phyloP scores from a whole-genome alignment of 164 flowering plant genomes.

The Piper longum region DNA sequence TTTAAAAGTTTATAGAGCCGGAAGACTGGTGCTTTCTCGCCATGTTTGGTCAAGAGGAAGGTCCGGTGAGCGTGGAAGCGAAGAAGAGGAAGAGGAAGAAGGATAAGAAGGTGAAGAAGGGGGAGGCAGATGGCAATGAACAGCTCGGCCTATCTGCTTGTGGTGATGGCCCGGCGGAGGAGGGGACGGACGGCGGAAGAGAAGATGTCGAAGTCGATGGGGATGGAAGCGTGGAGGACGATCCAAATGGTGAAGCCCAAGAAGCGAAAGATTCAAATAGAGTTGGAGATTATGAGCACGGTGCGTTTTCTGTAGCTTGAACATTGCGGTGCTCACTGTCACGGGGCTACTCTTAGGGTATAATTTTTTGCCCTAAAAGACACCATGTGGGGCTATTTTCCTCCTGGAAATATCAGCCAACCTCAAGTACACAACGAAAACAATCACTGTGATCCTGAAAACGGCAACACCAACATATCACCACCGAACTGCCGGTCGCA shows the following conservation, averaged over 20 bases:
- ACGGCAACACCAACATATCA: too few relatives aligned
- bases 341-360: too few relatives aligned
- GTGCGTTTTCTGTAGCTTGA: conserved; percentile 35
- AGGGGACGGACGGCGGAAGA: neutral
- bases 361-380: too few relatives aligned
- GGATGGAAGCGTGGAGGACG: neutral
- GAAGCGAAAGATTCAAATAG: conserved; percentile 7
- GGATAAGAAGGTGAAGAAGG: conserved; percentile 1
- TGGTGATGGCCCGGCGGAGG: neutral
- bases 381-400: too few relatives aligned
- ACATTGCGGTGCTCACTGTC: conserved; percentile 52
- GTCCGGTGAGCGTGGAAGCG: neutral
- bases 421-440: too few relatives aligned
- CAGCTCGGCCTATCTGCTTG: neutral
- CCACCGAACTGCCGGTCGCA: too few relatives aligned
- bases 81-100: conserved; percentile 2
- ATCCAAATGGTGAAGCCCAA: neutral
- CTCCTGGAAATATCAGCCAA: too few relatives aligned
- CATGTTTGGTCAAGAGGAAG: neutral
- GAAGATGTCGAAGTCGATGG: neutral
- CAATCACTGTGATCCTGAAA: too few relatives aligned
- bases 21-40: too few relatives aligned
- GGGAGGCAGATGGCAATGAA: neutral
- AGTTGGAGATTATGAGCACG: conserved; percentile 70
- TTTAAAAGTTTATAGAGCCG: too few relatives aligned